These are phyloP conservation scores for Leishmania aethiopica DNA, from an alignment of 208 protist genomes.

Conservation along the genomic window DNA sequence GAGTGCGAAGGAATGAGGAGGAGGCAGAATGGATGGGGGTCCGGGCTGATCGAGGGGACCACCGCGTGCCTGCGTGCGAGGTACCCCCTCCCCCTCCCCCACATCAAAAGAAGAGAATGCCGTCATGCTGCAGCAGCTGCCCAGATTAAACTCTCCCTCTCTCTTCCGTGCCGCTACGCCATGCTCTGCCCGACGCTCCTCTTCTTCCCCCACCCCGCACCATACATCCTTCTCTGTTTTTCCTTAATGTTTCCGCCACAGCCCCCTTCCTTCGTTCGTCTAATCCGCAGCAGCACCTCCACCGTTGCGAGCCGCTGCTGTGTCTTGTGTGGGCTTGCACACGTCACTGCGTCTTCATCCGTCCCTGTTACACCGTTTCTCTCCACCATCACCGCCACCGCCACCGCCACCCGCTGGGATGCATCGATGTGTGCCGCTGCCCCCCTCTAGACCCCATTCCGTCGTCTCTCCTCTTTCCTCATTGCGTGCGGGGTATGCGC, in stretches of 20 bases:
- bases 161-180: neutral
- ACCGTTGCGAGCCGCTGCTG: neutral
- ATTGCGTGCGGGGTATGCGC: neutral
- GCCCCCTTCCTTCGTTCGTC: neutral
- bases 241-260: neutral
- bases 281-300: neutral
- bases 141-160: neutral
- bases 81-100: neutral
- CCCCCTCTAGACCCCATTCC: neutral
- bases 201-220: neutral
- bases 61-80: neutral
- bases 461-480: neutral
- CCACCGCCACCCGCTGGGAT: neutral
- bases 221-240: neutral
- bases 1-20: neutral
- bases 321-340: neutral
- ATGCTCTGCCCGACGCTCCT: neutral
- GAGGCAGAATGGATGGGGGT: constrained; percentile 3
- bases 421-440: neutral
- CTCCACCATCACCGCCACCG: neutral
- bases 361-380: neutral
- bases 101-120: neutral
- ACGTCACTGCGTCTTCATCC: neutral
- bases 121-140: neutral
- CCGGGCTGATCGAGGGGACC: neutral